A percentile compares a stretch with the other conserved stretches of the same genome.
phyloP scores from a whole-genome alignment of 140 eudicot genomes.

The Oenanthe javanica region DNA sequence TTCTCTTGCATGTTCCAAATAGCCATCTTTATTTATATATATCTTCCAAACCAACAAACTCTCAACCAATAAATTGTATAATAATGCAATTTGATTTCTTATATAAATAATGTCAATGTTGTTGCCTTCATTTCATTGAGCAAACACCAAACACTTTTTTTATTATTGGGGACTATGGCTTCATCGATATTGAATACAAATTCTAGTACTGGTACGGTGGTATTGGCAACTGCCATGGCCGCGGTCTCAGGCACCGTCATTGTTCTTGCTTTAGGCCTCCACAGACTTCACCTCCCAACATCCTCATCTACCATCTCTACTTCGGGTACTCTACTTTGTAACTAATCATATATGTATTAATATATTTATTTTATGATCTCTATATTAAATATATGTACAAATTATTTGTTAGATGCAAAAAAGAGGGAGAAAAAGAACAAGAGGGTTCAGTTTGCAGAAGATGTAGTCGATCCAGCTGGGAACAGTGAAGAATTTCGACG shows the following conservation, averaged over 20 bases:
- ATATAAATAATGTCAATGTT: not conserved
- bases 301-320: constrained; percentile 28
- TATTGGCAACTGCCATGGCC: constrained; percentile 83
- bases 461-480: constrained; percentile 79
- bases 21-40: not conserved
- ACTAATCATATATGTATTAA: no score
- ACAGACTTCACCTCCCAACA: constrained; percentile 27
- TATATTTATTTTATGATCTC: not conserved
- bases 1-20: not conserved
- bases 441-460: constrained; percentile 67
- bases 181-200: constrained; percentile 49
- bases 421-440: constrained; percentile 52
- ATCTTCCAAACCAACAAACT: not conserved
- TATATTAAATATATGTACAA: not conserved
- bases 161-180: constrained; percentile 24
- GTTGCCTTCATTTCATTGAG: not conserved
- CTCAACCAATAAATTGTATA: not conserved
- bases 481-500: constrained; percentile 65
- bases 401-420: constrained; percentile 30
- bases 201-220: constrained; percentile 18
- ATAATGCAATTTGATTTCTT: constrained; percentile 2
- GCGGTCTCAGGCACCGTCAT: constrained; percentile 74
- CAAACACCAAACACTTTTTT: not conserved
- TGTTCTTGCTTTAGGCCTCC: constrained; percentile 57
- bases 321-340: constrained; percentile 17